Conservation (phyloP, 2,329 filamentous ascomycete species). For the Aspergillus novoparasiticus region DNA sequence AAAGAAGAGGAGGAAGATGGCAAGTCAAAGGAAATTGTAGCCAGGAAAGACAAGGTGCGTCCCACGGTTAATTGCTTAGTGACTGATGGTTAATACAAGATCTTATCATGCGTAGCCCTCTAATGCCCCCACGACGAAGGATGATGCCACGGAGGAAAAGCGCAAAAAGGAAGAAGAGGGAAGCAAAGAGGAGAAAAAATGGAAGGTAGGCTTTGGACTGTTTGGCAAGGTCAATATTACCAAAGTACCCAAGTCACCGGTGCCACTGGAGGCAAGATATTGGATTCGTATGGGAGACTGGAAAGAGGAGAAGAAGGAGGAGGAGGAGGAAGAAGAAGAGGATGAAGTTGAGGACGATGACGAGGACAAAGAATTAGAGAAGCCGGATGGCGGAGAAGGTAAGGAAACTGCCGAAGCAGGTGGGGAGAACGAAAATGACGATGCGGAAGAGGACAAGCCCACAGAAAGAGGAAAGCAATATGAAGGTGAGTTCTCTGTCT, state of each 20-base stretch:
- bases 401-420: not conserved
- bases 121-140: not conserved
- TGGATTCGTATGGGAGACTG: not conserved
- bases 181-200: not conserved
- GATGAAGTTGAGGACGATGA: not conserved
- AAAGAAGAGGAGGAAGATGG: not conserved
- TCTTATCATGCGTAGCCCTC: not conserved
- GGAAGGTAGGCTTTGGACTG: not conserved
- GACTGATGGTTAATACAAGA: not conserved
- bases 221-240: not conserved
- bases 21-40: not conserved
- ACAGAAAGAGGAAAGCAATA: not conserved
- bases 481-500: not conserved
- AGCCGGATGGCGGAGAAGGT: not conserved
- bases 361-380: not conserved
- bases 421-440: no score
- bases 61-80: not conserved
- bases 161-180: not conserved
- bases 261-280: not conserved
- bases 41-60: not conserved
- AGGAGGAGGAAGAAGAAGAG: not conserved
- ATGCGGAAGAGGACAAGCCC: not conserved
- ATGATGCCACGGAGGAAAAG: not conserved
- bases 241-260: not conserved
- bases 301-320: not conserved